Base-by-base conservation (phyloP, 1,284 basidiomycete genomes). In the Heterobasidion parviporum region DNA sequence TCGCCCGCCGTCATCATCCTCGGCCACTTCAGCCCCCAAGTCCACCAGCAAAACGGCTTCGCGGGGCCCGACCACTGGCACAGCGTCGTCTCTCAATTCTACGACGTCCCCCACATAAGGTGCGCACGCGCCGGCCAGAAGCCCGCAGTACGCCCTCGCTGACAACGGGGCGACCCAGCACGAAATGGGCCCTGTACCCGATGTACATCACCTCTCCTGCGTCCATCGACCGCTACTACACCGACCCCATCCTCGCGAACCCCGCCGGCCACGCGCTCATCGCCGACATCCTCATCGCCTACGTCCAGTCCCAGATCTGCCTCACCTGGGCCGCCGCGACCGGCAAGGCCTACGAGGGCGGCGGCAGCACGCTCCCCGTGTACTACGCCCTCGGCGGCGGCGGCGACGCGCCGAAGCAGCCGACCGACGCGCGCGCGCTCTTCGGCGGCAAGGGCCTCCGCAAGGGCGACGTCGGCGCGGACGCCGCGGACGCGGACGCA, bases 101-200 rank as follows among this genome's bases (percentile, higher is more conserved):
- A 98, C 73, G 94, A 98, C 67, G 81, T 97, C 34, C 93, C 94
- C 0, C 91, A 97, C 68, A 75, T 98, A 64, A 83, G 80, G 84
- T 82, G 36, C 50, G 73, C 62, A 4, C 14, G 33, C 2, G 45
- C 14, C 33, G 3, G 26, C 53, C 43, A 16, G 48, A 12, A 26
- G 8, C 38, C 6, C 10, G 15, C 5, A 26, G 26, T 5, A 7
- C 43, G 38, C 34, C 6, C 43, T 50, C 36, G 44, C 48, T 47
- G 44, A 15, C 15, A 38, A 38, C 15, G 35, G 36, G 6, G 20
- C 14, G 16, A 36, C 12, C 36, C 59, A 92, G 86, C 68, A 81
- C 83, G 58, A 95, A 95, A 72, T 82, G 92, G 9, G 70, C 90
- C 41, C 70, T 95, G 3, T 95, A 93, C 72, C 81, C 86, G 33